A percentile compares a stretch with the other conserved stretches of the same genome.
These are phyloP conservation scores for Stylonectria norvegica DNA, from an alignment of 2,329 filamentous ascomycete genomes.

Conservation along the genomic window DNA sequence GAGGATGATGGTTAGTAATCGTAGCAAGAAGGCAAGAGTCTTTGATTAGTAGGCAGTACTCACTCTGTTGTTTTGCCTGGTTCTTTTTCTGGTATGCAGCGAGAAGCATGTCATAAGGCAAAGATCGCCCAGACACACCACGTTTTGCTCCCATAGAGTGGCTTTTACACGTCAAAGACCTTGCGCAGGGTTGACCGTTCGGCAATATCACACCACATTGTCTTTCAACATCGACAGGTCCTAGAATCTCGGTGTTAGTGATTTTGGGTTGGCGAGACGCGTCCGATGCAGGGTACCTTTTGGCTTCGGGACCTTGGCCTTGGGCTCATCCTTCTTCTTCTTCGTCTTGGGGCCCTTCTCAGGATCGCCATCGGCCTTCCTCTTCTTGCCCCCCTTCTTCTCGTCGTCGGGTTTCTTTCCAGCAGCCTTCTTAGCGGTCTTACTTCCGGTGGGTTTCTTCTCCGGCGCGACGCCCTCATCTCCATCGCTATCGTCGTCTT, in stretches of 20 bases:
- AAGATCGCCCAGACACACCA: conserved; percentile 77
- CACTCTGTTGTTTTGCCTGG: conserved; percentile 95
- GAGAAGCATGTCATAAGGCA: conserved; percentile 90
- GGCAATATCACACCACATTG: conserved; percentile 86
- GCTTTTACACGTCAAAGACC: conserved; percentile 89
- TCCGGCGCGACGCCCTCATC: conserved; percentile 41
- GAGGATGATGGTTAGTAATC: conserved; percentile 10
- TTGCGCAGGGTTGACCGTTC: conserved; percentile 82
- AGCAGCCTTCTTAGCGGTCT: conserved; percentile 59
- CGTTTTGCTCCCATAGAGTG: conserved; percentile 94
- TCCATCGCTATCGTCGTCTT: conserved; percentile 47
- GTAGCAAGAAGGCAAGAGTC: conserved; percentile 12
- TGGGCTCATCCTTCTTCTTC: conserved; percentile 93
- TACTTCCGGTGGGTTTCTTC: conserved; percentile 42
- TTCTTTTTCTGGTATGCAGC: conserved; percentile 95
- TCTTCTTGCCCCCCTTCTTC: conserved; percentile 72
- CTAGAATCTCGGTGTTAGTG: conserved; percentile 33
- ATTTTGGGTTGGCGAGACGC: neutral
- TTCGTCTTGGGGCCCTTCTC: conserved; percentile 83
- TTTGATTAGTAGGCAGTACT: conserved; percentile 34
- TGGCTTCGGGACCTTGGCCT: conserved; percentile 76
- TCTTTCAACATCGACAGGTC: conserved; percentile 88
- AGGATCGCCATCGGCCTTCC: conserved; percentile 71
- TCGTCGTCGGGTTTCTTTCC: conserved; percentile 66
- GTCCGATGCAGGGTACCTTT: conserved; percentile 54